Base-by-base conservation (phyloP, 176 grass and related monocot genomes). In the Microstegium vimineum region DNA sequence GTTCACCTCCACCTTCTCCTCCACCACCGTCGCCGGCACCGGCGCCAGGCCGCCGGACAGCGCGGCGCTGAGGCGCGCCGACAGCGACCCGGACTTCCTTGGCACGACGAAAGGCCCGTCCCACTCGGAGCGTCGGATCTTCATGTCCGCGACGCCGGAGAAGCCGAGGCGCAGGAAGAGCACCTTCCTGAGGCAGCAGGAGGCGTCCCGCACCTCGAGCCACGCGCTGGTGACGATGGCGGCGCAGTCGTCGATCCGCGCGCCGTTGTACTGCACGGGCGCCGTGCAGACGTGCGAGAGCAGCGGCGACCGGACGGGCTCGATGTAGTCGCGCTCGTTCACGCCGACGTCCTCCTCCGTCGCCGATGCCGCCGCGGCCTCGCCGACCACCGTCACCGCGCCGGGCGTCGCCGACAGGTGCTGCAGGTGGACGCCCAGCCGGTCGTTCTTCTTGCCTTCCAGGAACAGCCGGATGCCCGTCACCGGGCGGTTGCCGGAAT, bases 61-160 rank as follows among this genome's bases (percentile, higher is more conserved):
- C 66, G 85, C 77, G 2, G 83, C 82, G 67, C 80, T 94, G 54
- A 97, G 71, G 57, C 94, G 62, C 16, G 81, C 82, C 3, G 94
- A 94, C 42, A 94, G 71, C 66, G 83, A 87, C 43, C 94, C 94
- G 0, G 90, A 92, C 86, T 92, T 94, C 1, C 72, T 80, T 11
- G 87, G 78, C 40, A 65, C 40, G 65, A 16, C 37, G 14, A 69
- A 73, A 31, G 88, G 80, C 2, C 85, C 94, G 76, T 85, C 87
- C 94, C 94, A 97, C 77, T 92, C 94, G 6, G 94, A 97, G 73
- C 94, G 83, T 25, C 94, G 92, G 25, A 97, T 97, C 88, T 78
- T 97, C 67, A 85, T 94, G 28, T 73, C 86, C 5, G 90, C 76
- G 75, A 94, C 80, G 54, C 85, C 87, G 45, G 94, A 92, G 87